Evolutionary conservation across 2,329 filamentous ascomycete genomes (phyloP).

Genomic region (Amylocarpus encephaloides): DNA sequence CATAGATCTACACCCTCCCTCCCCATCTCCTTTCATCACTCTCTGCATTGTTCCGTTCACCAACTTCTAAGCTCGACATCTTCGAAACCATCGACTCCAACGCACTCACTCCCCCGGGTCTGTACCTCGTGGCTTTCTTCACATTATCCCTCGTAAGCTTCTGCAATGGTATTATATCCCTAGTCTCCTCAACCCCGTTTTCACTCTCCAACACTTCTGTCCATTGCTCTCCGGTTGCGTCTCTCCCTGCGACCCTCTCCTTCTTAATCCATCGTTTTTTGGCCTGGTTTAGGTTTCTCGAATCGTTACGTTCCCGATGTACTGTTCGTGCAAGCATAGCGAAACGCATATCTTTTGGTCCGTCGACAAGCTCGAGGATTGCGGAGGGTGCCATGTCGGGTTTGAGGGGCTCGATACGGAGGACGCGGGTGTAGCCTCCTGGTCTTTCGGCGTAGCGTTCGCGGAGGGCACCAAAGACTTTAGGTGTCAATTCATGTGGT

Average conservation of each 20-base stretch:
- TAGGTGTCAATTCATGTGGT: constrained; percentile 66
- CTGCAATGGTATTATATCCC: no score
- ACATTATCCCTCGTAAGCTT: constrained; percentile 48
- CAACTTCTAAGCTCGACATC: constrained; percentile 33
- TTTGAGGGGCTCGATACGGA: constrained; percentile 84
- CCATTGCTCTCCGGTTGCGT: no score
- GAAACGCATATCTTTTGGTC: constrained; percentile 88
- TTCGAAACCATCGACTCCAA: constrained; percentile 59
- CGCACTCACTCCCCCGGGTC: constrained; percentile 57
- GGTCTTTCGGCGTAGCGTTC: constrained; percentile 71
- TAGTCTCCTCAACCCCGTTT: no score
- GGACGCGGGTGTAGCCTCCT: constrained; percentile 91
- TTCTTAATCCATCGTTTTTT: constrained; percentile 45
- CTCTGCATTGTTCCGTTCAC: constrained; percentile 27
- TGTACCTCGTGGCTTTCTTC: constrained; percentile 73
- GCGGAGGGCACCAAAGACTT: constrained; percentile 79
- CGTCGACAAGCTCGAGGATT: constrained; percentile 92
- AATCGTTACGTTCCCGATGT: constrained; percentile 53
- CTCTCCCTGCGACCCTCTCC: no score
- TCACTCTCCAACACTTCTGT: no score
- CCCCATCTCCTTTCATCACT: constrained; percentile 29
- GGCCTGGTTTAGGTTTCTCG: constrained; percentile 58
- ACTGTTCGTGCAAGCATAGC: constrained; percentile 85
- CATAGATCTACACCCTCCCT: constrained; percentile 17
- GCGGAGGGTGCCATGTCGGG: constrained; percentile 82